Conservation (phyloP, 1,284 basidiomycete genomes). For the Malassezia globosa region DNA sequence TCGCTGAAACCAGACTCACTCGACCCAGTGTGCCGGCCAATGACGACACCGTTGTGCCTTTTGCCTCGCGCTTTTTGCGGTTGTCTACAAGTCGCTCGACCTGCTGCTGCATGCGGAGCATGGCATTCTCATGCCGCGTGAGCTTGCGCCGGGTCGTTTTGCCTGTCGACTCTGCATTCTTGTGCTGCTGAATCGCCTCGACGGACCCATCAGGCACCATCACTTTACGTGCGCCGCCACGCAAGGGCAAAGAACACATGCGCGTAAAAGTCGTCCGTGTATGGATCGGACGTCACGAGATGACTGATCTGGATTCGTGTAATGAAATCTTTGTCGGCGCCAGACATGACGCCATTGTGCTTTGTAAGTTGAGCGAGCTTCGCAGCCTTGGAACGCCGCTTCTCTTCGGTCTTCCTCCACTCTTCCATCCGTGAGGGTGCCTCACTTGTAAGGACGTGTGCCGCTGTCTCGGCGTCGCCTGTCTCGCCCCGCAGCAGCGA, state of each 20-base stretch:
- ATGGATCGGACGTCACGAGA: conserved; percentile 74
- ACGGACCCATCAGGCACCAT: conserved; percentile 8
- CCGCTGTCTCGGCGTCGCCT: conserved; percentile 27
- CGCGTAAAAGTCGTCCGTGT: conserved; percentile 94
- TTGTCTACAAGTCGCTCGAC: conserved; percentile 92
- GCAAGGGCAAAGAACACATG: conserved; percentile 81
- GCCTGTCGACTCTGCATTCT: conserved; percentile 21
- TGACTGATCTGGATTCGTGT: conserved; percentile 98
- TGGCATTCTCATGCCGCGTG: conserved; percentile 64
- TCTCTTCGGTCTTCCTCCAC: conserved; percentile 27
- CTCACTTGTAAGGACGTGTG: conserved; percentile 29
- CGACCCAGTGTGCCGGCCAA: conserved; percentile 93
- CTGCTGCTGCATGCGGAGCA: conserved; percentile 93
- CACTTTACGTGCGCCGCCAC: conserved; percentile 51
- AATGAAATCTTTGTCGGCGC: conserved; percentile 99
- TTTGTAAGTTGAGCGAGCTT: conserved; percentile 58
- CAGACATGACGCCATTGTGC: conserved; percentile 96
- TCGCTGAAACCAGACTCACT: conserved; percentile 79
- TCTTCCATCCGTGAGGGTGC: conserved; percentile 28
- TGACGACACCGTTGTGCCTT: conserved; percentile 30
- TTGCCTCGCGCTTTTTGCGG: conserved; percentile 57
- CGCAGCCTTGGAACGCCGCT: conserved; percentile 28
- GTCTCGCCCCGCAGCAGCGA: conserved; percentile 20
- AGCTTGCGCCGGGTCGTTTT: conserved; percentile 18
- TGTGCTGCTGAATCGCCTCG: conserved; percentile 18